A percentile compares a stretch with the other conserved stretches of the same genome.
Evolutionary conservation across 306 rosid species (phyloP).

Genomic region (Ziziphus jujuba): DNA sequence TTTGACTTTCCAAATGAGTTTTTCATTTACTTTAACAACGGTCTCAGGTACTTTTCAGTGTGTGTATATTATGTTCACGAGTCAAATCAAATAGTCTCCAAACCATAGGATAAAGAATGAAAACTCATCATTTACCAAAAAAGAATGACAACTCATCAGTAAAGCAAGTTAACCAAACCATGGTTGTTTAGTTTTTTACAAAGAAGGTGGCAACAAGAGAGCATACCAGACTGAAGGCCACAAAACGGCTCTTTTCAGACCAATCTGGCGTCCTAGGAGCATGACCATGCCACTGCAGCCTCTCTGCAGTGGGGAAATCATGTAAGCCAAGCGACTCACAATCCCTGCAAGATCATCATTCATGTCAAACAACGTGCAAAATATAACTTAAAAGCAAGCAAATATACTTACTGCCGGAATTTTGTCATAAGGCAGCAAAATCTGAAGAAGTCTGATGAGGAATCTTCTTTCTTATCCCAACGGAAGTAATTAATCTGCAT

Average conservation of each 20-base stretch:
- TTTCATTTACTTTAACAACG: too few species aligned
- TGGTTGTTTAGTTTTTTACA: not conserved
- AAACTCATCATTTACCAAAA: too few species aligned
- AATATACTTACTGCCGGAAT: constrained; percentile 64
- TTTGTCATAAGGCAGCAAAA: constrained; percentile 77
- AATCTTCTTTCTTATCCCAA: constrained; percentile 90
- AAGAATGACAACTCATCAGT: not conserved
- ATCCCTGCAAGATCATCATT: constrained; percentile 59
- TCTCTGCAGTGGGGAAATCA: constrained; percentile 85
- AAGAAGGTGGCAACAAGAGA: constrained; percentile 20
- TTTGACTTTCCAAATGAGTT: too few species aligned
- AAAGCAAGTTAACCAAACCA: not conserved
- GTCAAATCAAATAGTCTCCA: too few species aligned
- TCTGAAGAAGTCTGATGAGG: constrained; percentile 72
- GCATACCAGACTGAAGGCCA: constrained; percentile 81
- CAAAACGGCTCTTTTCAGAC: constrained; percentile 85
- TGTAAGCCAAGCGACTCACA: constrained; percentile 80
- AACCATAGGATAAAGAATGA: not conserved
- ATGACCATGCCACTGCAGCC: constrained; percentile 96
- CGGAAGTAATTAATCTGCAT: constrained; percentile 81
- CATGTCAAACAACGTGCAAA: constrained; percentile 3
- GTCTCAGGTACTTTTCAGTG: too few species aligned
- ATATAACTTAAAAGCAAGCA: not conserved
- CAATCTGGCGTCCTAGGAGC: constrained; percentile 82
- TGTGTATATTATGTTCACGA: too few species aligned